Percentiles rank a stretch among this genome's conserved stretches.
Evolutionary conservation across 352 stramenopile genomes (phyloP).

Genomic region (Pythium folliculosum): DNA sequence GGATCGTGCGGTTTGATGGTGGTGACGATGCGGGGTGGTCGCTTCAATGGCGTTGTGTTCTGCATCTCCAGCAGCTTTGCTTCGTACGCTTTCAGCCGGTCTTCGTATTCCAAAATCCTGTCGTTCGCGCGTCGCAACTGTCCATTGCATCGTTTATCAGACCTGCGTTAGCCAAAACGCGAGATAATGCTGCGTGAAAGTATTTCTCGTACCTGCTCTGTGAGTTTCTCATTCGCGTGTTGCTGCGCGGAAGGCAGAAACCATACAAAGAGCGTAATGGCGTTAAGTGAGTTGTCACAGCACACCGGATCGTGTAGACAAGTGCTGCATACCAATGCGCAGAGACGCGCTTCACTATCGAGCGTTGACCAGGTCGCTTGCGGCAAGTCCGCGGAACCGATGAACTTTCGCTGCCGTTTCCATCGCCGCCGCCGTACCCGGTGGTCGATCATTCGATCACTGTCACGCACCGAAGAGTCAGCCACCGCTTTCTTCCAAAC

Average conservation of each 20-base stretch:
- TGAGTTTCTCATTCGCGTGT: constrained; percentile 60
- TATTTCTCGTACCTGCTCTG: constrained; percentile 44
- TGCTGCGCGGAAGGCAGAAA: constrained; percentile 35
- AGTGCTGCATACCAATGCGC: constrained; percentile 36
- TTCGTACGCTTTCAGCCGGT: constrained; percentile 48
- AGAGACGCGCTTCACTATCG: constrained; percentile 35
- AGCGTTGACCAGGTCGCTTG: constrained; percentile 31
- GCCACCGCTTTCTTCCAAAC: not conserved
- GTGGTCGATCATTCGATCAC: constrained; percentile 38
- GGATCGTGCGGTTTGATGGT: not conserved
- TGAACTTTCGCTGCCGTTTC: constrained; percentile 58
- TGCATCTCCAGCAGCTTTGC: constrained; percentile 45
- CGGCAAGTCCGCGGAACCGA: constrained; percentile 38
- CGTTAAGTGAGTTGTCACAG: not conserved
- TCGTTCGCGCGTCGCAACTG: constrained; percentile 51
- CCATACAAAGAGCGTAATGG: constrained; percentile 1
- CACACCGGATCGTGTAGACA: not conserved
- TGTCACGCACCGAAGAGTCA: constrained; percentile 5
- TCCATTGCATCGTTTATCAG: too few species aligned
- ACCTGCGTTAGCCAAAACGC: too few species aligned
- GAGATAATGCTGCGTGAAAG: not conserved
- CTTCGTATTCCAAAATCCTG: constrained; percentile 51
- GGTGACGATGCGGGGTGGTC: not conserved
- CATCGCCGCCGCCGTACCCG: constrained; percentile 53
- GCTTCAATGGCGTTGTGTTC: not conserved